phyloP scores from a whole-genome alignment of 2,329 filamentous ascomycete genomes.

The Neophaeococcomyces aloes region DNA sequence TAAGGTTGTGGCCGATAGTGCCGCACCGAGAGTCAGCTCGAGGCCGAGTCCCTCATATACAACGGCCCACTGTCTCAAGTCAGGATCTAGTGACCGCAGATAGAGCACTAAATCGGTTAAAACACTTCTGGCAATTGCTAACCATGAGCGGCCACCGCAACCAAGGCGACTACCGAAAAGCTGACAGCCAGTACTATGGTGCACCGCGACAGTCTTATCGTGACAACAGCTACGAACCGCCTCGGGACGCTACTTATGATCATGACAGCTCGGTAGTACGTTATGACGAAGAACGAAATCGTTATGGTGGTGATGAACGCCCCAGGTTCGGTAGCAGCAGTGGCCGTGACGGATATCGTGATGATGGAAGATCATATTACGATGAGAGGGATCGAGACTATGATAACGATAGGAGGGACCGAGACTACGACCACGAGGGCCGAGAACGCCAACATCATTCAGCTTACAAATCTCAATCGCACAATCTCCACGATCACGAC shows the following conservation, averaged over 20 bases:
- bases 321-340: slow-evolving; percentile 6
- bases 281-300: slow-evolving; percentile 12
- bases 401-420: slow-evolving; percentile 5
- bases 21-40: too few species aligned
- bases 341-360: slow-evolving; percentile 10
- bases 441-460: slow-evolving; percentile 12
- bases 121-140: slow-evolving; percentile 11
- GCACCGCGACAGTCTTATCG: slow-evolving; percentile 6
- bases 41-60: too few species aligned
- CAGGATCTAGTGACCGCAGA: neutral
- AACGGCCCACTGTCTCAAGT: neutral
- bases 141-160: slow-evolving; percentile 9
- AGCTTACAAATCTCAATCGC: slow-evolving; percentile 10
- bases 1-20: too few species aligned
- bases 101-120: slow-evolving; percentile 6
- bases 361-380: slow-evolving; percentile 13
- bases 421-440: neutral
- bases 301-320: slow-evolving; percentile 13
- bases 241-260: slow-evolving; percentile 17
- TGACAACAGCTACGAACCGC: slow-evolving; percentile 14
- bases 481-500: slow-evolving; percentile 8
- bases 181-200: slow-evolving; percentile 3
- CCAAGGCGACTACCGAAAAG: slow-evolving; percentile 10
- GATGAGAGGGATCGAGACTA: slow-evolving; percentile 7
- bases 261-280: slow-evolving; percentile 16